These are phyloP conservation scores for Populus hybrid DNA, from an alignment of 441 rosid genomes.

Conservation along the genomic window DNA sequence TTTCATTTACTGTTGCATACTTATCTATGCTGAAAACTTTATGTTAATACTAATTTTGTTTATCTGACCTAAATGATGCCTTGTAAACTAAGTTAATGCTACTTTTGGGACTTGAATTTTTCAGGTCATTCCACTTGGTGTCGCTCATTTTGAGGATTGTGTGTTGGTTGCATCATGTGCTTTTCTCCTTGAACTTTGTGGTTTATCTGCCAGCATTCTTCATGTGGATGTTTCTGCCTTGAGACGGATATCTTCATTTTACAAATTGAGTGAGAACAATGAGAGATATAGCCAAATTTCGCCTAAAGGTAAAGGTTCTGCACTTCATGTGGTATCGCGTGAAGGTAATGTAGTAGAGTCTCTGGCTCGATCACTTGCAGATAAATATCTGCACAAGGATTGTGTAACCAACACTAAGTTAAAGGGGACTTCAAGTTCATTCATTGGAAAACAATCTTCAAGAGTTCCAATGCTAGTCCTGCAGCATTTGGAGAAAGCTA, in stretches of 20 bases:
- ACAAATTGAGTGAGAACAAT: constrained; percentile 50
- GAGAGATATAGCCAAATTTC: constrained; percentile 52
- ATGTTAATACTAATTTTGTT: constrained; percentile 1
- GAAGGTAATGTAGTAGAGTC: constrained; percentile 71
- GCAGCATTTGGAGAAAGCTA: constrained; percentile 94
- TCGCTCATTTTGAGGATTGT: constrained; percentile 80
- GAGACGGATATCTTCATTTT: constrained; percentile 80
- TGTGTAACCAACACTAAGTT: constrained; percentile 39
- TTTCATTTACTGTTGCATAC: not conserved
- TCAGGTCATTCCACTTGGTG: constrained; percentile 95
- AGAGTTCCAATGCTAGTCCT: constrained; percentile 75
- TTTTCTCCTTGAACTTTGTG: constrained; percentile 94
- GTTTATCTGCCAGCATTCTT: constrained; percentile 84
- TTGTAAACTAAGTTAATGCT: not conserved
- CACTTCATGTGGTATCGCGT: constrained; percentile 51
- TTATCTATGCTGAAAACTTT: not conserved
- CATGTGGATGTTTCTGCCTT: constrained; percentile 83
- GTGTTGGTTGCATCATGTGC: constrained; percentile 88
- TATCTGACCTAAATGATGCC: constrained; percentile 8
- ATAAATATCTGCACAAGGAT: constrained; percentile 68
- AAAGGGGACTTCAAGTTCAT: constrained; percentile 38
- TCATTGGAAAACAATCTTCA: constrained; percentile 42
- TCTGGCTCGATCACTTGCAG: constrained; percentile 88
- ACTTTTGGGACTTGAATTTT: constrained; percentile 21
- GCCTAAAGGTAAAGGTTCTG: constrained; percentile 43